Percentiles rank a stretch among this genome's conserved stretches.
These are phyloP conservation scores for Knufia petricola DNA, from an alignment of 2,329 filamentous ascomycete genomes.

Conservation along the genomic window DNA sequence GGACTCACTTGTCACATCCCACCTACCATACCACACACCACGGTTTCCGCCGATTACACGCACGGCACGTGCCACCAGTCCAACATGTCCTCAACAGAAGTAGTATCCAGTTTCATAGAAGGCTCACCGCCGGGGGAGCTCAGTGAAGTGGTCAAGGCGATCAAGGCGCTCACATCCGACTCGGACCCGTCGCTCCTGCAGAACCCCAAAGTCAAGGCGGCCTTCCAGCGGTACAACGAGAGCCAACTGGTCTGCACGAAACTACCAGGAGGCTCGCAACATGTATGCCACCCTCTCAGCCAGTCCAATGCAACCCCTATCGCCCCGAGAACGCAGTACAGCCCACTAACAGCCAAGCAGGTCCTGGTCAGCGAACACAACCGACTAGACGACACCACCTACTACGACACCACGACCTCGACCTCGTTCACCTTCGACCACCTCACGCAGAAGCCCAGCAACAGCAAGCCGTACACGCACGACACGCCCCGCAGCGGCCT, in stretches of 20 bases:
- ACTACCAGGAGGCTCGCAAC: slow-evolving; percentile 73
- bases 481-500: slow-evolving; percentile 70
- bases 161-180: slow-evolving; percentile 72
- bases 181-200: slow-evolving; percentile 54
- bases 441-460: slow-evolving; percentile 73
- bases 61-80: background rate
- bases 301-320: no score
- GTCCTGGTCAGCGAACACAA: slow-evolving; percentile 80
- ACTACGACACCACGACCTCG: slow-evolving; percentile 82
- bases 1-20: background rate
- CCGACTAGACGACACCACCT: slow-evolving; percentile 57
- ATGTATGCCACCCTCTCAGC: slow-evolving; percentile 53
- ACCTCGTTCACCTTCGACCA: slow-evolving; percentile 88
- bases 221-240: slow-evolving; percentile 93
- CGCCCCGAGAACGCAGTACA: no score
- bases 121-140: slow-evolving; percentile 95
- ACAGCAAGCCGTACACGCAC: slow-evolving; percentile 65
- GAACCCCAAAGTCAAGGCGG: slow-evolving; percentile 57
- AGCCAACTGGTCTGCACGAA: slow-evolving; percentile 84
- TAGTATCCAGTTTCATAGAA: slow-evolving; percentile 78
- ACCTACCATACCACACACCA: background rate
- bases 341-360: slow-evolving; percentile 27
- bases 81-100: slow-evolving; percentile 42
- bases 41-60: background rate
- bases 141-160: slow-evolving; percentile 73